A percentile compares a stretch with the other conserved stretches of the same genome.
Evolutionary conservation across 2,329 filamentous ascomycete genomes (phyloP).

Genomic region (Ceratocystis huliohia): DNA sequence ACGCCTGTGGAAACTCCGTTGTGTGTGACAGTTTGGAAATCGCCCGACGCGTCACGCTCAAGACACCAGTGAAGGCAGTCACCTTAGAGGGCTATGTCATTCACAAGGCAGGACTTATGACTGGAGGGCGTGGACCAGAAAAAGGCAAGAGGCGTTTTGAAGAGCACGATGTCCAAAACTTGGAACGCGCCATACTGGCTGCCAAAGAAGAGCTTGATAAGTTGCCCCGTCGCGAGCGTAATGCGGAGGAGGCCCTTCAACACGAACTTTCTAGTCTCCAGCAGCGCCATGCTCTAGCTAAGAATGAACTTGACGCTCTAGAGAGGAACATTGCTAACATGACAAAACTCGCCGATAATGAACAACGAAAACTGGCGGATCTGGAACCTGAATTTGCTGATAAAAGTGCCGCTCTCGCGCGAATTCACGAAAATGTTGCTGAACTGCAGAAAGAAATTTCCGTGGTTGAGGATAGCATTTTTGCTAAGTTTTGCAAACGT

Average conservation of each 20-base stretch:
- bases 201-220: constrained; percentile 64
- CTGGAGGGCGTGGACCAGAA: constrained; percentile 72
- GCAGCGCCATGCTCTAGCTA: constrained; percentile 56
- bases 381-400: constrained; percentile 66
- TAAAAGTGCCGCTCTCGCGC: constrained; percentile 55
- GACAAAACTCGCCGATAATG: constrained; percentile 63
- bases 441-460: constrained; percentile 53
- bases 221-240: constrained; percentile 64
- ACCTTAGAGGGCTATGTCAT: constrained; percentile 93
- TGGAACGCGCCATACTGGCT: constrained; percentile 64
- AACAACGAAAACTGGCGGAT: constrained; percentile 59
- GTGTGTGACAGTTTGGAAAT: constrained; percentile 81
- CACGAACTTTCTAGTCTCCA: constrained; percentile 70
- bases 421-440: constrained; percentile 37
- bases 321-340: constrained; percentile 77
- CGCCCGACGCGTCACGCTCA: constrained; percentile 75
- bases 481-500: constrained; percentile 69
- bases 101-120: constrained; percentile 93
- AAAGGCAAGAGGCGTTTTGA: constrained; percentile 77
- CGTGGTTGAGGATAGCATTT: constrained; percentile 77
- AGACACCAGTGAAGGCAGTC: constrained; percentile 83
- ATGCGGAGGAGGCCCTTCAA: constrained; percentile 68
- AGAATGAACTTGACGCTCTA: constrained; percentile 64
- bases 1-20: constrained; percentile 87
- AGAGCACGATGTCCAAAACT: constrained; percentile 74